Base-by-base conservation (phyloP, 805 yeast species). In the Yarrowia sp. region DNA sequence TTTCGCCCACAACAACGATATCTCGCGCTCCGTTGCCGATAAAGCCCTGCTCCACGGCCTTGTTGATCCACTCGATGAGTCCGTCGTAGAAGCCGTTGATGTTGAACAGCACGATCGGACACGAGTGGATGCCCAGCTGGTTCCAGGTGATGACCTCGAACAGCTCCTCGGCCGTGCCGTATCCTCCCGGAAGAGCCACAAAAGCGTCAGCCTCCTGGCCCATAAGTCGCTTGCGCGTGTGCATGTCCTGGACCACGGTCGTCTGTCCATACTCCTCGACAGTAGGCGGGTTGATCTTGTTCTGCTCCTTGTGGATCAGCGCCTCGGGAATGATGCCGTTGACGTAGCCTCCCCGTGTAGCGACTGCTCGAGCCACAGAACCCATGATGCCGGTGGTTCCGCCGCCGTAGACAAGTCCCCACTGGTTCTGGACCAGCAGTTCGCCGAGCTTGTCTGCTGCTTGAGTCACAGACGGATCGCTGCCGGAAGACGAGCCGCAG, bases 71-170 rank as follows among this genome's bases (percentile, higher is more conserved):
- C 55, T 72, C 74, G 66, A 90, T 73, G 62, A 90, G 79, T 33
- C 81, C 82, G 72, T 90, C 90, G 72, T 82, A 90, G 72, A 88
- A 90, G 0, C 96, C 97, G 73, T 87, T 80, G 61, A 86, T 80
- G 74, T 90, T 90, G 75, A 84, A 85, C 41, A 90, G 70, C 14
- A 90, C 85, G 68, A 90, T 84, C 27, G 97, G 96, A 73, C 87
- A 87, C 65, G 79, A 76, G 73, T 90, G 97, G 66, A 90, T 90
- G 32, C 92, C 94, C 68, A 90, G 79, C 77, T 90, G 97, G 55
- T 85, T 84, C 97, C 97, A 90, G 4, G 97, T 90, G 63, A 87
- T 87, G 62, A 89, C 87, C 76, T 90, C 97, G 86, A 90, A 85
- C 65, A 90, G 78, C 75, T 90, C 97, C 74, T 90, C 97, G 70